A percentile compares a stretch with the other conserved stretches of the same genome.
Evolutionary conservation across 2,329 filamentous ascomycete species (phyloP).

Genomic region (Trichophyton simii): DNA sequence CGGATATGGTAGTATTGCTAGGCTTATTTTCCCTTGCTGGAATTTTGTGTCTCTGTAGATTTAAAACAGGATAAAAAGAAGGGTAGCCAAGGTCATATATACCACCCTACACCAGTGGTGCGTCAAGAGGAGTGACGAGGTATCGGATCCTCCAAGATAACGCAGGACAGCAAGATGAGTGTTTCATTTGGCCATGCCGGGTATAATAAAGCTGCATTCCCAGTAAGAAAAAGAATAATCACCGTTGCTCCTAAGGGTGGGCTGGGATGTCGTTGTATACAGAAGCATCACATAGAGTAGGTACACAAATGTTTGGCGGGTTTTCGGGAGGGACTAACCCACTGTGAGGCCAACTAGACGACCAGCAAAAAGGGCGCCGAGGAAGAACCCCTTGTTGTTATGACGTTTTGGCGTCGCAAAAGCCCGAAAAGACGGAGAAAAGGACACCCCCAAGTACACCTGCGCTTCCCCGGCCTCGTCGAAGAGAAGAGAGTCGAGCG

Average conservation of each 20-base stretch:
- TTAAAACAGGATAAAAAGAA: neutral
- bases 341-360: neutral
- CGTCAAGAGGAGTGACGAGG: neutral
- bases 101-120: neutral
- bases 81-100: neutral
- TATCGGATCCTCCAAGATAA: neutral
- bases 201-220: constrained; percentile 1
- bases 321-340: neutral
- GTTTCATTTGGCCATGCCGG: neutral
- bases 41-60: neutral
- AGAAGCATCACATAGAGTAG: neutral
- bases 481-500: neutral
- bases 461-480: neutral
- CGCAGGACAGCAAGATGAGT: neutral
- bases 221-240: neutral
- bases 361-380: neutral
- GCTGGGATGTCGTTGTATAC: neutral
- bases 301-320: neutral
- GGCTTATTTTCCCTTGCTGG: neutral
- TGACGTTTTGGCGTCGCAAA: neutral
- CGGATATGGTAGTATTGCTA: neutral
- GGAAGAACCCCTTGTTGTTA: neutral
- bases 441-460: neutral
- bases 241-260: neutral
- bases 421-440: neutral